These are phyloP conservation scores for Trametes sp. DNA, from an alignment of 1,284 basidiomycete species.

Conservation along the genomic window DNA sequence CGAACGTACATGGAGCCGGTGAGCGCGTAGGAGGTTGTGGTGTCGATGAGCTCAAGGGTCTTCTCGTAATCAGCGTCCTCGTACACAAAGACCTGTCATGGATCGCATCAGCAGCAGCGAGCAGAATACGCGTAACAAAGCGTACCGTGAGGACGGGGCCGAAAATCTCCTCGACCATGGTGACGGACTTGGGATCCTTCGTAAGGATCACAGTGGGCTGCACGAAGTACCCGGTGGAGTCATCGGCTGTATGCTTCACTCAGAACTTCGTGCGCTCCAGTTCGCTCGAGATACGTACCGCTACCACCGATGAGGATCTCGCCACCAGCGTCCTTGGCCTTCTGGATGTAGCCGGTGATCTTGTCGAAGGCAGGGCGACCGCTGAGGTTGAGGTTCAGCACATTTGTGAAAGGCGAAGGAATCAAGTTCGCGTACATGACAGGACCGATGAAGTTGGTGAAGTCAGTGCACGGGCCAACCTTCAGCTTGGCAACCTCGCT, in stretches of 20 bases:
- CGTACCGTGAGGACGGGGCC: constrained; percentile 93
- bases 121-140: background rate
- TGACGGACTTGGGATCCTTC: constrained; percentile 90
- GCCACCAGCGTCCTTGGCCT: constrained; percentile 89
- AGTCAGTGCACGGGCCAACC: constrained; percentile 83
- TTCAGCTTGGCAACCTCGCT: constrained; percentile 84
- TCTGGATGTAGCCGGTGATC: constrained; percentile 85
- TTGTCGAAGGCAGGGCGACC: constrained; percentile 89
- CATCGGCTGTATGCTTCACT: constrained; percentile 63
- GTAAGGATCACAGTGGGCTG: constrained; percentile 96
- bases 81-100: constrained; percentile 80
- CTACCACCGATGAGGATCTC: constrained; percentile 89
- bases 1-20: constrained; percentile 85
- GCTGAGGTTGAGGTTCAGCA: constrained; percentile 45
- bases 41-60: constrained; percentile 89
- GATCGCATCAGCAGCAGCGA: background rate
- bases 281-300: constrained; percentile 50
- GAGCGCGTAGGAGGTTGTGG: constrained; percentile 88
- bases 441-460: constrained; percentile 92
- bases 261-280: background rate
- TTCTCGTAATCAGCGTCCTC: constrained; percentile 86
- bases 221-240: constrained; percentile 93
- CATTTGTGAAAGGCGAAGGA: background rate
- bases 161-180: constrained; percentile 97
- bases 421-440: constrained; percentile 74